Evolutionary conservation across 2,329 filamentous ascomycete genomes (phyloP).

Genomic region (Epichloe bromicola): DNA sequence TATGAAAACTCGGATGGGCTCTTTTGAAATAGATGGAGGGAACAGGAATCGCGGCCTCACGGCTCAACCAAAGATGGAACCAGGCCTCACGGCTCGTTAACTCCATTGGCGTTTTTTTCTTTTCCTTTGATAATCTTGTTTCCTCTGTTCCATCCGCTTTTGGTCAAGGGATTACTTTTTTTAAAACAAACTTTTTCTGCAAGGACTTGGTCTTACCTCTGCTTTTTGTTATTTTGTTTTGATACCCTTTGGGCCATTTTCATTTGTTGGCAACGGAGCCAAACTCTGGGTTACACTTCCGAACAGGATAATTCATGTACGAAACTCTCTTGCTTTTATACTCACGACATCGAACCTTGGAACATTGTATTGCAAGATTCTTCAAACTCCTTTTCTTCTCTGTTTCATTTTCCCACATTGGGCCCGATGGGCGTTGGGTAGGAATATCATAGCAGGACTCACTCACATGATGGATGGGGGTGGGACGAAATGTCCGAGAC

Average conservation of each 20-base stretch:
- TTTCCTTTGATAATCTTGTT: neutral
- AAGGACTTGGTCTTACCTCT: neutral
- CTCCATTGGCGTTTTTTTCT: constrained; percentile 5
- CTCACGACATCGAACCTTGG: neutral
- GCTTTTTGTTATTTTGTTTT: neutral
- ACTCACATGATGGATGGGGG: no score
- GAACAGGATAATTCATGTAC: neutral
- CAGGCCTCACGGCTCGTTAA: constrained; percentile 17
- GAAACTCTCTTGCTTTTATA: neutral
- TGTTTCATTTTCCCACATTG: neutral
- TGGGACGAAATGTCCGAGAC: no score
- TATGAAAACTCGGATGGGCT: neutral
- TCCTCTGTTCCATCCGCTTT: neutral
- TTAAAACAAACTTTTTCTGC: neutral
- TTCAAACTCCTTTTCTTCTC: neutral
- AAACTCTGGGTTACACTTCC: neutral
- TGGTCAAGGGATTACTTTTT: neutral
- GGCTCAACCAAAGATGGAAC: constrained; percentile 15
- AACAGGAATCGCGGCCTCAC: constrained; percentile 14
- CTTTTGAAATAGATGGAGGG: constrained; percentile 5
- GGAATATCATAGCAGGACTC: neutral
- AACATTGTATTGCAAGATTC: neutral
- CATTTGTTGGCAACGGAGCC: neutral
- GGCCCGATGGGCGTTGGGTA: neutral
- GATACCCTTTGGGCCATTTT: neutral